Evolutionary conservation across 75 land plant species (phyloP), one percentile per base, ranked within the genome.

Genomic region (Pinus tabuliformis): DNA sequence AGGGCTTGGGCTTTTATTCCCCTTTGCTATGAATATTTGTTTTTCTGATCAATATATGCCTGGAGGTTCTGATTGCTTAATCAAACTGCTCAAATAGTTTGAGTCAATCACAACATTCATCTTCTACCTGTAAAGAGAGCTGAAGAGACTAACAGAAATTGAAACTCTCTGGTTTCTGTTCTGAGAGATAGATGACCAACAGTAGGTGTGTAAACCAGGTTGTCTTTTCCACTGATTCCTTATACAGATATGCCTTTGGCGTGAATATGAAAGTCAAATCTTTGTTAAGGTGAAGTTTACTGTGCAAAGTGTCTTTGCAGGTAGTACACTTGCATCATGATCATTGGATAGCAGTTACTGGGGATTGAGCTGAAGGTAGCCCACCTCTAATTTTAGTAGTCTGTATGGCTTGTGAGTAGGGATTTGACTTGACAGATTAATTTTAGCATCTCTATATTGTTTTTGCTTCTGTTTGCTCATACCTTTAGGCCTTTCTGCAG

Each of bases 71-170:
- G 42, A 39, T 18, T 37, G 21, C 21, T 68, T 68, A 45, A n/a
- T 22, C 42, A 68, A 68, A 42, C 3, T 49, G 54, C 54, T 49
- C 54, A 49, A 49, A n/a, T 42, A n/a, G n/a, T 68, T 68, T 42
- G 72, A 45, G 18, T 42, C 22, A 49, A 42, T 68, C 22, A 68
- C 13, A 16, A 17, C 37, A 6, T 64, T 64, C 42, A 30, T 36
- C 39, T 68, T 45, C n/a, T 68, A 39, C 52, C 49, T 42, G 49
- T 37, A 68, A 45, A 68, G 14, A 68, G 21, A 20, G 72, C 18
- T 42, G 72, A 68, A 39, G 72, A 68, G 72, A 68, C 24, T 49
- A n/a, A 68, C 72, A 68, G 49, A 68, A 42, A 42, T 45, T 68
- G 14, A 42, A 37, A 49, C 54, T 49, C 18, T 37, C 13, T 21